Evolutionary conservation across 176 grass and related monocot species (phyloP), one percentile per base, ranked within the genome.

Genomic region (Oryza rufipogon): DNA sequence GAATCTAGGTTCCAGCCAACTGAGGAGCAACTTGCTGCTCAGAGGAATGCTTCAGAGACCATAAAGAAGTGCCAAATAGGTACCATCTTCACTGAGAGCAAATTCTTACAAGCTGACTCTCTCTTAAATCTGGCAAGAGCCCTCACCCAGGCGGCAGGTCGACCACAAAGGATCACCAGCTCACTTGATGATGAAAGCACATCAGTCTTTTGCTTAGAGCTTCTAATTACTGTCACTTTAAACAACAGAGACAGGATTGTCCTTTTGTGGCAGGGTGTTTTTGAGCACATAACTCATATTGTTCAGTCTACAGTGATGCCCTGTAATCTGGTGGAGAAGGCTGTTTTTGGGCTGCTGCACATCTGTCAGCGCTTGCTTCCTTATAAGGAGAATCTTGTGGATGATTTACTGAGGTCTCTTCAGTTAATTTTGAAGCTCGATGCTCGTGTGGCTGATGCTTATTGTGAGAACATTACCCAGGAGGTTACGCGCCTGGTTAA

Each of bases 361-460:
- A 98, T 98, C 71, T 98, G 96, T 83, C 93, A 98, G 74, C 88
- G 96, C 77, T 74, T 98, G 61, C 90, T 98, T 56, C 96, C 96
- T n/a, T 98, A 98, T 81, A 98, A 98, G 76, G 96, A 93, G 39
- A 95, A 98, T 69, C 80, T 98, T 42, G 90, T 86, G 11, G 96
- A 98, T 93, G 93, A 95, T 90, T 85, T 98, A 80, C 75, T 98
- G 80, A 89, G 76, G 64, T 96, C 96, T 11, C 64, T 98, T 67
- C 96, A 98, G 81, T 75, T 98, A 28, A 91, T 98, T 83, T 61
- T 98, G 67, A 98, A 98, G 84, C 93, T 98, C 67, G 96, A 98
- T 89, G 96, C 96, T 36, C 96, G 96, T 86, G 96, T 98, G 52
- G 96, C 96, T 58, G 96, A 98, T 96, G 96, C 93, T 54, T 98